Base-by-base conservation (phyloP, 306 rosid species). In the Dryas alaskensis region DNA sequence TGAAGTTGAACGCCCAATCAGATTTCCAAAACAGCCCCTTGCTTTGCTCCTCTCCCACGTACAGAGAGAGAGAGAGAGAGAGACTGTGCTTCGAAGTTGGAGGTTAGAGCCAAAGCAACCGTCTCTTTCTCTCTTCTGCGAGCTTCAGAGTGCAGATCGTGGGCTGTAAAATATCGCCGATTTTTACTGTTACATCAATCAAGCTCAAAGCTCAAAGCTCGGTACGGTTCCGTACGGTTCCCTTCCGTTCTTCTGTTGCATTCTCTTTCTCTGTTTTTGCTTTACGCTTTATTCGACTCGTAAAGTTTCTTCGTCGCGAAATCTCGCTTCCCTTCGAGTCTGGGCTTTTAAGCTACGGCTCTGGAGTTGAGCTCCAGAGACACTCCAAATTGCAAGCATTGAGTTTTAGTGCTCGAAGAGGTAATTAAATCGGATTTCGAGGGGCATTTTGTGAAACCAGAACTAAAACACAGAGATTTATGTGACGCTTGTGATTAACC, bases 161-260 rank as follows among this genome's bases (percentile, higher is more conserved):
- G 84, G 81, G 22, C 79, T 49, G 78, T 59, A 67, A 52, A 16
- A 40, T 49, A 52, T 66, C 73, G 67, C 80, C 52, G 63, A 46
- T 27, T 76, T 80, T 48, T 55, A 83, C 90, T 86, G 88, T 87
- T 87, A 74, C 73, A 73, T 85, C 74, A 4, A 73, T 22, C 52
- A 45, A 45, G 8, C 8, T 45, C 7, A 60, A 27, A 58, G 62
- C 62, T 58, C 44, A 19, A 27, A 27, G 37, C 44, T 11, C n/a
- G 4, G 55, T 1, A 42, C 67, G 3, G 8, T 61, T 45, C 69
- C 54, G 9, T 66, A 51, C 72, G 42, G 17, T 55, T 25, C 54
- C 44, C 11, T 62, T 76, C 64, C 67, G 25, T 80, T 39, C 66
- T 80, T 39, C 66, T 65, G 37, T 44, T 77, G 13, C 66, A 25